Evolutionary conservation across 1,284 basidiomycete species (phyloP).

Genomic region (Ganoderma sp.): DNA sequence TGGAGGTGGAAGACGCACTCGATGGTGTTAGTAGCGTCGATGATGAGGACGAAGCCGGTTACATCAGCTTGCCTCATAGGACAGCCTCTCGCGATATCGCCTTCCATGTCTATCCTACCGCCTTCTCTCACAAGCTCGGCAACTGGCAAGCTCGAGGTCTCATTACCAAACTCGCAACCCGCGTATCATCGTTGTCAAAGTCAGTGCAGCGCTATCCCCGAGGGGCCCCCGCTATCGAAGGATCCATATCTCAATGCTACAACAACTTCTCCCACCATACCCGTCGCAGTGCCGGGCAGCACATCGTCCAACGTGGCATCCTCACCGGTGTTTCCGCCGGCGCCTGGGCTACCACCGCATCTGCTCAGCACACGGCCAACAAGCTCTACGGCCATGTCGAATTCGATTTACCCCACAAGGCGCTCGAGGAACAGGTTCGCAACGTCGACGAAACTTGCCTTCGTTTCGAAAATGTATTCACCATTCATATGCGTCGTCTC

Average conservation of each 20-base stretch:
- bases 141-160: background rate
- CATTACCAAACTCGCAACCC: background rate
- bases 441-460: background rate
- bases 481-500: background rate
- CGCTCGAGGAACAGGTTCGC: background rate
- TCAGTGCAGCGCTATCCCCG: background rate
- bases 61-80: background rate
- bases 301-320: background rate
- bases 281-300: background rate
- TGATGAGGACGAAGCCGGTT: too few species aligned
- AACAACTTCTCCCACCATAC: background rate
- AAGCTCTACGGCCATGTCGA: background rate
- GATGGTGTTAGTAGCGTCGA: background rate
- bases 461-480: background rate
- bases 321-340: background rate
- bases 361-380: background rate
- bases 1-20: background rate
- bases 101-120: background rate
- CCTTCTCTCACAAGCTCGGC: background rate
- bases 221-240: background rate
- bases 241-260: background rate
- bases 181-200: background rate
- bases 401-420: background rate
- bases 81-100: background rate
- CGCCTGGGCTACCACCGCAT: background rate